Base-by-base conservation (phyloP, 441 rosid genomes). In the Adansonia madagascariensis region DNA sequence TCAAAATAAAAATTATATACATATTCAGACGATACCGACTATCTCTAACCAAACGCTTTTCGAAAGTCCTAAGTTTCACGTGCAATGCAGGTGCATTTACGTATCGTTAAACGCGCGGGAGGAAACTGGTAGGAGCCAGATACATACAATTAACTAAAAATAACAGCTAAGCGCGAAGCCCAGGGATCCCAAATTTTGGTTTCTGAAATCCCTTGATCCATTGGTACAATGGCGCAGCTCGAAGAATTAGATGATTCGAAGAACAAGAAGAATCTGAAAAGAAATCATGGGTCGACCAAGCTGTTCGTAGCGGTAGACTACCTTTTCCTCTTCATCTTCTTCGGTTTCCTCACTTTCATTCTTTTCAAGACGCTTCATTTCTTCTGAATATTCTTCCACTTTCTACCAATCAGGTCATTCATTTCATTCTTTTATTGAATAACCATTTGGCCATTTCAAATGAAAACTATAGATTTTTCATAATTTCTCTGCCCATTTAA, bases 171-270 rank as follows among this genome's bases (percentile, higher is more conserved):
- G 39, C 39, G 24, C 39, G 11, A 49, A 49, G 6, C 6, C 27
- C 31, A 49, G 14, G 61, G 74, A 72, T 73, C 80, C 77, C 68
- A 76, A 31, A 0, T 20, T 3, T 69, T 10, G 0, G 15, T 67
- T 5, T 1, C 4, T 35, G 63, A 71, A 71, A 35, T 39, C 75
- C 63, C 50, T 55, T 35, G 35, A 71, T 71, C 49, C n/a, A 3
- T 52, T n/a, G 18, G 14, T 14, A 1, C 1, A 76, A 90, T 90
- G 91, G 98, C 88, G 60, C 87, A 50, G 53, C 84, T 89, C 20
- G 85, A 86, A 67, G 74, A 84, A 9, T 61, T 87, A 41, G 85
- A 84, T n/a, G 90, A 80, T 43, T 85, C 82, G 0, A 79, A 62
- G 63, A 31, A 31, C 39, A 74, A 50, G 76, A 7, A 31, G 73